These are phyloP conservation scores for Corallochytrium limacisporum DNA, from an alignment of 78 protist genomes.

Conservation along the genomic window DNA sequence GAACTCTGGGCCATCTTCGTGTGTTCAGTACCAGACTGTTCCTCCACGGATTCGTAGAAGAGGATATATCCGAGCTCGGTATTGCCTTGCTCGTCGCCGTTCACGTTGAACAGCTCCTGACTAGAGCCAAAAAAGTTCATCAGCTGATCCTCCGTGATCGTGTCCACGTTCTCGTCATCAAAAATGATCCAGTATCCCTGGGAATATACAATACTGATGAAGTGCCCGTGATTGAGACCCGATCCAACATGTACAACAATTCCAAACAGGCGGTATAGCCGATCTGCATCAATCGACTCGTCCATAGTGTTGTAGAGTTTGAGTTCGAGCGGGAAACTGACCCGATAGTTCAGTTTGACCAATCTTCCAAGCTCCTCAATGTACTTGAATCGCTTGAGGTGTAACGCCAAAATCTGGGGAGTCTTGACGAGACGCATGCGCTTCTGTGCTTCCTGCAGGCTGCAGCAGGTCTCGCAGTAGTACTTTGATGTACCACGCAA, in stretches of 20 bases:
- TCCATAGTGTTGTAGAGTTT: slow-evolving; percentile 14
- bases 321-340: slow-evolving; percentile 70
- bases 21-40: too few relatives aligned
- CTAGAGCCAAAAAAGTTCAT: slow-evolving; percentile 3
- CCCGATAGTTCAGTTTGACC: slow-evolving; percentile 62
- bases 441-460: slow-evolving; percentile 75
- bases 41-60: too few relatives aligned
- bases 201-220: slow-evolving; percentile 34
- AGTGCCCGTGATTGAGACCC: slow-evolving; percentile 79
- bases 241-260: slow-evolving; percentile 72
- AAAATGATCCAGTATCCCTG: slow-evolving; percentile 56
- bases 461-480: slow-evolving; percentile 70
- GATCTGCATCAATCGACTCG: slow-evolving; percentile 42
- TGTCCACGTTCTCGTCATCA: slow-evolving; percentile 61
- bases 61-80: slow-evolving; percentile 29
- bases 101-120: background rate
- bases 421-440: slow-evolving; percentile 47
- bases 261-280: slow-evolving; percentile 46
- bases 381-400: slow-evolving; percentile 81
- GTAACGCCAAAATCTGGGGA: slow-evolving; percentile 70
- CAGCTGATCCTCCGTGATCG: background rate
- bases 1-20: too few relatives aligned
- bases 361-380: slow-evolving; percentile 40
- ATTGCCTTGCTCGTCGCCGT: background rate
- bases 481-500: slow-evolving; percentile 57